A percentile compares a stretch with the other conserved stretches of the same genome.
Evolutionary conservation across 192 early-diverging fungal species (phyloP).

Genomic region (Gonapodya prolifera): DNA sequence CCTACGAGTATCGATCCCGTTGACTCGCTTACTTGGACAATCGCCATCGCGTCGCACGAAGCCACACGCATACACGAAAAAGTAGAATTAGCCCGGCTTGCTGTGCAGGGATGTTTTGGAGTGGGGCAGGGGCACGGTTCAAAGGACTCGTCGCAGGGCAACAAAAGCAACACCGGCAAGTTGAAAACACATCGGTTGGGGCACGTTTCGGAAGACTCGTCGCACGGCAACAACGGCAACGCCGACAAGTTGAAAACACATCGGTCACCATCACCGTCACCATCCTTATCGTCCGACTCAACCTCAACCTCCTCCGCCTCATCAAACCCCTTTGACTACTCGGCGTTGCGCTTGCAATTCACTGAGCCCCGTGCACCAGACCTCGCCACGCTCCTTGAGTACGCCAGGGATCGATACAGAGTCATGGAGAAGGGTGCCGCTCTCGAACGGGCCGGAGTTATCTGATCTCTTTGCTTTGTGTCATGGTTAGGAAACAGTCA

Average conservation of each 20-base stretch:
- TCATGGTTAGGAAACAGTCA: no score
- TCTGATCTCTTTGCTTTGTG: no score
- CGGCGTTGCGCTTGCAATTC: neutral
- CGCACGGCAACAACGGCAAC: no score
- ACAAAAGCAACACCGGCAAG: no score
- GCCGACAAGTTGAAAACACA: neutral
- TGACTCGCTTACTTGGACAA: neutral
- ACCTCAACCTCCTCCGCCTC: neutral
- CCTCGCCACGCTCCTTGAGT: neutral
- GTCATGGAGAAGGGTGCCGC: neutral
- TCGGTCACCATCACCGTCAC: neutral
- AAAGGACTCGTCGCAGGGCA: no score
- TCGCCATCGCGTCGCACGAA: neutral
- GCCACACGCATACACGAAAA: neutral
- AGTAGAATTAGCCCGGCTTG: neutral
- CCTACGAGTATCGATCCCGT: neutral
- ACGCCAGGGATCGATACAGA: neutral
- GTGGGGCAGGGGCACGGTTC: no score
- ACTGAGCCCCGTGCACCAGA: neutral
- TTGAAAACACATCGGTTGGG: neutral
- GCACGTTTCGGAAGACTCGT: no score
- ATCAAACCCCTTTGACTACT: neutral
- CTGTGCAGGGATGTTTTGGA: neutral
- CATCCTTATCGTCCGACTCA: neutral
- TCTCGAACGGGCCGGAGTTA: neutral